Evolutionary conservation across 2,329 filamentous ascomycete species (phyloP).

Genomic region (Clonostachys sp.): DNA sequence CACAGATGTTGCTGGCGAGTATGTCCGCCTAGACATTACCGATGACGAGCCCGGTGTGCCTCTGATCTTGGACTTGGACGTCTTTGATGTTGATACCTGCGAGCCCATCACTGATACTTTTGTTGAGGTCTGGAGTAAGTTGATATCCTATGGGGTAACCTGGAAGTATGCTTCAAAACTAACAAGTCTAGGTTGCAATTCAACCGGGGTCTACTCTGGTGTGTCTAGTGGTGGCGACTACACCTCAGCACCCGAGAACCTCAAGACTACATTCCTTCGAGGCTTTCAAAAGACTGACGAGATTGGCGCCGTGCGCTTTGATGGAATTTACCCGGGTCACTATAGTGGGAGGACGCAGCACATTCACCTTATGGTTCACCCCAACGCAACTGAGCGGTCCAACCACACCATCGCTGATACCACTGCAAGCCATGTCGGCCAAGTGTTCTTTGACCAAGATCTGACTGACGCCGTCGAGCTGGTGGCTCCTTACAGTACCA

Average conservation of each 20-base stretch:
- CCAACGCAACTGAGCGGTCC: conserved; percentile 20
- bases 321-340: conserved; percentile 37
- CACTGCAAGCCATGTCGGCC: conserved; percentile 54
- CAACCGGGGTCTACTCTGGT: conserved; percentile 38
- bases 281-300: conserved; percentile 30
- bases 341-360: conserved; percentile 39
- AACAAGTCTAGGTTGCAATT: conserved; percentile 23
- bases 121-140: conserved; percentile 30
- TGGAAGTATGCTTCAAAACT: too few species aligned
- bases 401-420: conserved; percentile 26
- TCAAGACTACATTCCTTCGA: conserved; percentile 24
- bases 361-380: conserved; percentile 36
- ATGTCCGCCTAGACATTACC: conserved; percentile 26
- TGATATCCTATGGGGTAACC: too few species aligned
- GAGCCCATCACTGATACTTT: conserved; percentile 27
- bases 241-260: conserved; percentile 7
- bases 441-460: conserved; percentile 58
- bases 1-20: conserved; percentile 19
- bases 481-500: conserved; percentile 18
- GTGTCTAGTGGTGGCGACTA: conserved; percentile 21
- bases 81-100: conserved; percentile 35
- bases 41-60: conserved; percentile 33
- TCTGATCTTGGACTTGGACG: conserved; percentile 33
- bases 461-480: conserved; percentile 45
- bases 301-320: conserved; percentile 36